These are phyloP conservation scores for Coniosporium apollinis DNA, from an alignment of 495 filamentous ascomycete species.

Conservation along the genomic window DNA sequence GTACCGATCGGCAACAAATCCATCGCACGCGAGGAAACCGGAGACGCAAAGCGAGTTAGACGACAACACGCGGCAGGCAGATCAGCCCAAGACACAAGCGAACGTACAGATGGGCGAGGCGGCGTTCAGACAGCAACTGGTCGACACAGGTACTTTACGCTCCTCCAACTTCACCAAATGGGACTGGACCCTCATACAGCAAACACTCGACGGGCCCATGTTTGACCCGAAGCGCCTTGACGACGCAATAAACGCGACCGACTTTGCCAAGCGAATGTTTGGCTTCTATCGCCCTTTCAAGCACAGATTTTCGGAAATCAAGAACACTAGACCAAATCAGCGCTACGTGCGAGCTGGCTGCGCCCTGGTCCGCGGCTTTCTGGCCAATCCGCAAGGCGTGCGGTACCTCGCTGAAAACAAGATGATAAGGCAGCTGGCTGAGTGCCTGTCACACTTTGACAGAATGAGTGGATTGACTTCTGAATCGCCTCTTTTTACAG, in stretches of 20 bases:
- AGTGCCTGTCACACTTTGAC: slow-evolving; percentile 88
- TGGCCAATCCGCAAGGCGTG: slow-evolving; percentile 69
- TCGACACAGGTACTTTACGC: slow-evolving; percentile 75
- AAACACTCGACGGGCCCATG: slow-evolving; percentile 83
- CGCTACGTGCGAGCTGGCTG: slow-evolving; percentile 85
- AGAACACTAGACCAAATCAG: slow-evolving; percentile 81
- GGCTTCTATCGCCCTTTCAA: slow-evolving; percentile 96
- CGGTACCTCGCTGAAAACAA: slow-evolving; percentile 83
- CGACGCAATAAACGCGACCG: slow-evolving; percentile 85
- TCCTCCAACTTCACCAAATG: slow-evolving; percentile 82
- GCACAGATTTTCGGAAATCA: slow-evolving; percentile 72
- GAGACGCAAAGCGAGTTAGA: slow-evolving; percentile 3
- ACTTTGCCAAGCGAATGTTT: slow-evolving; percentile 85
- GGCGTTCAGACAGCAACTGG: slow-evolving; percentile 64
- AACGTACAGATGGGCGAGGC: slow-evolving; percentile 70
- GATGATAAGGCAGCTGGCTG: slow-evolving; percentile 77
- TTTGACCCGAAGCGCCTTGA: slow-evolving; percentile 83
- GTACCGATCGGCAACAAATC: slow-evolving; percentile 51
- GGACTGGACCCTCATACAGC: slow-evolving; percentile 87
- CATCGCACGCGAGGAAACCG: slow-evolving; percentile 30
- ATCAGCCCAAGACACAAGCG: slow-evolving; percentile 55
- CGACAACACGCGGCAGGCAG: slow-evolving; percentile 25
- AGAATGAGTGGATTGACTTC: slow-evolving; percentile 83
- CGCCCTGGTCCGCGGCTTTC: slow-evolving; percentile 64
- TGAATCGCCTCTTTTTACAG: slow-evolving; percentile 71